phyloP scores from a whole-genome alignment of 2,329 filamentous ascomycete species.

The Sporothrix euskadiensis region DNA sequence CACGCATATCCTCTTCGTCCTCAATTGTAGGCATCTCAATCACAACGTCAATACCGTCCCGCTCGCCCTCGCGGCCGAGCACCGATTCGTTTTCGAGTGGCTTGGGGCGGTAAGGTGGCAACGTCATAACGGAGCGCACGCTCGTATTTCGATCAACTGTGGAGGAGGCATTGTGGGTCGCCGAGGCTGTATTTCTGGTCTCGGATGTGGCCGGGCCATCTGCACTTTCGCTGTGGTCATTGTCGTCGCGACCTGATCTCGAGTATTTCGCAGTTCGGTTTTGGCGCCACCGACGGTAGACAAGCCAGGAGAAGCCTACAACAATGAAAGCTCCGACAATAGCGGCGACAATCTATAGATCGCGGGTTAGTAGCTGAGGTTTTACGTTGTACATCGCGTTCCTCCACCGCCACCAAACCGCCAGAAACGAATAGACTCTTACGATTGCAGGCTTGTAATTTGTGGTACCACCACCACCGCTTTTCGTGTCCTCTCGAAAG shows the following conservation, averaged over 20 bases:
- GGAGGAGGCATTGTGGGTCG: constrained; percentile 24
- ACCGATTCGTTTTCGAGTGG: constrained; percentile 77
- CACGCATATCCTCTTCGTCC: constrained; percentile 74
- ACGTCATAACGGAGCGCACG: constrained; percentile 88
- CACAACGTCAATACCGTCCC: constrained; percentile 87
- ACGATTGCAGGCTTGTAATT: constrained; percentile 21
- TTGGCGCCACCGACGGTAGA: constrained; percentile 25
- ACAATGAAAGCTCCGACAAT: constrained; percentile 4
- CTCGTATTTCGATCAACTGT: constrained; percentile 78
- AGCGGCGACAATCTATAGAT: not conserved
- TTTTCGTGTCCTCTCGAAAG: not conserved
- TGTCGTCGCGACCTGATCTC: constrained; percentile 35
- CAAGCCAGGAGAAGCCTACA: constrained; percentile 10
- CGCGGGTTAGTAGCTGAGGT: not conserved
- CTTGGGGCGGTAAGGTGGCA: constrained; percentile 78
- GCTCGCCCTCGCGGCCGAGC: constrained; percentile 84
- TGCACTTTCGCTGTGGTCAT: constrained; percentile 28
- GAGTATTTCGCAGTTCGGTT: constrained; percentile 30
- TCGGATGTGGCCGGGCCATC: constrained; percentile 29
- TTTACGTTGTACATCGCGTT: not conserved
- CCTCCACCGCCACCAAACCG: not conserved
- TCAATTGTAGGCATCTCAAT: constrained; percentile 80
- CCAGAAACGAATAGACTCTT: not conserved
- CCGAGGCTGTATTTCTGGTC: not conserved
- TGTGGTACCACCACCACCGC: not conserved